phyloP scores from a whole-genome alignment of 2,329 filamentous ascomycete species.

The Stachybotrys chlorohalonatus region DNA sequence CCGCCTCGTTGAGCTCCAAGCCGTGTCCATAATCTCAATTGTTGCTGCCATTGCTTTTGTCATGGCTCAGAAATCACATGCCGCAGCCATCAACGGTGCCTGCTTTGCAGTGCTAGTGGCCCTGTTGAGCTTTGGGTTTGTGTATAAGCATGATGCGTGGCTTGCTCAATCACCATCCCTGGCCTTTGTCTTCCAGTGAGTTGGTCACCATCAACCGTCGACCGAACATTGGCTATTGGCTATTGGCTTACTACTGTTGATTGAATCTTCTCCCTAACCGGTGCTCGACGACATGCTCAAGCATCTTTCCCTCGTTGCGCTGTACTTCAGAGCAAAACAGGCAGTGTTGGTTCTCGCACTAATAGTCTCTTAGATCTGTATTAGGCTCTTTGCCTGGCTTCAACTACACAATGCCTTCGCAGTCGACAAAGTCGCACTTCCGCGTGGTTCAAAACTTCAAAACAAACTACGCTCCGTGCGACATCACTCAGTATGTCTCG shows the following conservation, averaged over 20 bases:
- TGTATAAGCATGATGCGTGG: neutral
- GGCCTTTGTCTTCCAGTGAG: neutral
- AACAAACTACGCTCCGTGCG: conserved; percentile 80
- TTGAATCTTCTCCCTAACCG: neutral
- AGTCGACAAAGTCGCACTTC: conserved; percentile 52
- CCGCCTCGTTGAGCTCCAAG: neutral
- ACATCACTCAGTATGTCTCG: conserved; percentile 93
- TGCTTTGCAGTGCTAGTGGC: neutral
- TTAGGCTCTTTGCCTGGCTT: conserved; percentile 3
- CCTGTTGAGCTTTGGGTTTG: neutral
- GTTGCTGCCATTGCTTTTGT: neutral
- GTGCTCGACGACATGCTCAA: neutral
- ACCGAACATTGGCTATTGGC: too few relatives aligned
- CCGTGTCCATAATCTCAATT: neutral
- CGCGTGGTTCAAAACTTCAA: conserved; percentile 78
- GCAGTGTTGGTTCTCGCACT: too few relatives aligned
- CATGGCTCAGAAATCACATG: neutral
- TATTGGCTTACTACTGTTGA: too few relatives aligned
- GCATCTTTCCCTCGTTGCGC: neutral
- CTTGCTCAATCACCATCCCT: neutral
- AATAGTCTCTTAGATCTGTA: neutral
- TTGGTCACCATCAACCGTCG: neutral
- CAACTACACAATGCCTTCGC: conserved; percentile 41
- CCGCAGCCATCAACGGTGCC: neutral
- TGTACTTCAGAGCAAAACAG: neutral